Evolutionary conservation across 345 rosid genomes (phyloP), one percentile per base, ranked within the genome.

Genomic region (Moricandia moricandioides): DNA sequence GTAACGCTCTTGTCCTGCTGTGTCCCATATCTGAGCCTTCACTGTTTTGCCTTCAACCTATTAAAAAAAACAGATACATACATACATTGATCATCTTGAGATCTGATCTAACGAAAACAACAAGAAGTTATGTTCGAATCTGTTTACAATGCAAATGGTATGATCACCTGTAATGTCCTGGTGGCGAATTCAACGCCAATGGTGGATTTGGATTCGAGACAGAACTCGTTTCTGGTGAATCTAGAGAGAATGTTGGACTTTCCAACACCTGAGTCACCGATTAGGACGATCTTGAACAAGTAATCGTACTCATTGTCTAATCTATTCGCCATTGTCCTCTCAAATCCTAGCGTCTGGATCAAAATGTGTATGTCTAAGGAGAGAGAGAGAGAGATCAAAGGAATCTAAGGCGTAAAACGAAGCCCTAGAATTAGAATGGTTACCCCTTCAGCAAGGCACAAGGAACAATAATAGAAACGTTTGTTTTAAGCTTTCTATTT

Each of bases 1-100:
- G n/a, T 88, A 90, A 40, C 96, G 85, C 77, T 90, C 93, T 73
- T 90, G 96, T 8, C 96, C 96, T 21, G 93, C 96, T 0, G 93
- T 88, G 62, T 90, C 96, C 96, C 91, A 88, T 43, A 90, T 90
- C 86, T 90, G 91, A 29, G 91, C 93, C 87, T 90, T 90, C 7
- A 90, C 88, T 35, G 87, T 87, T 81, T 90, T 90, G 65, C 91
- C 96, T 79, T 90, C 91, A 16, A 88, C 93, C 96, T 77, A 49
- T n/a, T 6, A 16, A 29, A 3, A 29, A 29, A 57, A 62, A 16
- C 35, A 58, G 21, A 64, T 9, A 66, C 71, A 56, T 6, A 58
- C n/a, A 64, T 9, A 66, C 71, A 56, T 6, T 3, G 4, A 13
- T 45, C 52, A 67, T 59, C 3, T 40, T 40, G 52, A 69, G 70